Evolutionary conservation across 495 filamentous ascomycete genomes (phyloP), one percentile per base, ranked within the genome.

Genomic region (Lasiosphaeria hispida): DNA sequence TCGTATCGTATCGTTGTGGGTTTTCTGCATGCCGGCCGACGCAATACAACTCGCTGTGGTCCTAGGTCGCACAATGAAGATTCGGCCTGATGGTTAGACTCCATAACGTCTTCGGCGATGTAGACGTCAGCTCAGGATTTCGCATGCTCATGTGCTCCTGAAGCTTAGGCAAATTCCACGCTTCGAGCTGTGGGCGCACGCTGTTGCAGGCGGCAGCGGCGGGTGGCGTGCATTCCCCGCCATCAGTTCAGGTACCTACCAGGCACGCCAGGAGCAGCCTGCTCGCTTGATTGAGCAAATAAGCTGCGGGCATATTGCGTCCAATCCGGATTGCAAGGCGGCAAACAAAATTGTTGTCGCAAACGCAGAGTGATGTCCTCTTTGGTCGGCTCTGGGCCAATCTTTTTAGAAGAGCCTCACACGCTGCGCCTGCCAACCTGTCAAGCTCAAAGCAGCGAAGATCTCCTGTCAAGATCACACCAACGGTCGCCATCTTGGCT

Each of bases 381-480:
- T 49, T 17, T 48, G 47, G 59, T 37, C 53, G 48, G 39, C 17
- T 41, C 17, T 15, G 23, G 38, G 33, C 44, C 35, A 49, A 52
- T 48, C 42, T 44, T 40, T 43, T 10, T n/a, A 13, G 53, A 37
- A 58, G 59, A 61, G 60, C 54, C 60, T 58, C 60, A 62, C 54
- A 57, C 43, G 40, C 38, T 36, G 17, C 45, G 41, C 30, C 53
- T 47, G 53, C 23, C 23, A 30, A 11, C 9, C 1, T 3, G 36
- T 52, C 37, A 40, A 34, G 10, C n/a, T 36, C 10, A 48, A 42
- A 42, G 36, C 10, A 39, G 34, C 36, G 52, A 8, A 33, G 57
- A 53, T 54, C 57, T 23, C 33, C 18, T 33, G 34, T 42, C 47
- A 34, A 58, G 34, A 38, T 19, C 19, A 38, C 17, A 17, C 17